Conservation (phyloP, 129 eudicot species). For the Silybum marianum region DNA sequence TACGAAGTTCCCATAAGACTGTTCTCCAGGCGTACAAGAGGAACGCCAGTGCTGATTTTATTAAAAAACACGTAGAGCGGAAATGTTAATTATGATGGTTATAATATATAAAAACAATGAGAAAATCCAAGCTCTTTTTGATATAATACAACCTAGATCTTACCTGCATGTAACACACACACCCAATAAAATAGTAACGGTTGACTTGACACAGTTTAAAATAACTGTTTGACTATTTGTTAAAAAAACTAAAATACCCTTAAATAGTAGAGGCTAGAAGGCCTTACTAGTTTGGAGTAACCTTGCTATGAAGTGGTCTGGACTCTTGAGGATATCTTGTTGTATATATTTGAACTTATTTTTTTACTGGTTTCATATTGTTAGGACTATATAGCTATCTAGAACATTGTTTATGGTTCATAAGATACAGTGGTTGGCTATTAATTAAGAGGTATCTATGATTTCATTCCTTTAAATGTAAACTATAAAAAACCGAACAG, state of each 20-base stretch:
- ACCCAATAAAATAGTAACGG: neutral
- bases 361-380: too few relatives aligned
- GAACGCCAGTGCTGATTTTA: slow-evolving; percentile 51
- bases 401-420: too few relatives aligned
- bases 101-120: neutral
- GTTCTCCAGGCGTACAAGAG: slow-evolving; percentile 67
- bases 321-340: too few relatives aligned
- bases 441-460: too few relatives aligned
- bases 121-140: neutral
- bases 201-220: neutral
- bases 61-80: neutral
- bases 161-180: neutral
- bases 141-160: neutral
- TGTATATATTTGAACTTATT: too few relatives aligned
- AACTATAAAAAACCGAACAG: too few relatives aligned
- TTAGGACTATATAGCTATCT: too few relatives aligned
- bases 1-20: slow-evolving; percentile 75
- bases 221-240: neutral
- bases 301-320: too few relatives aligned
- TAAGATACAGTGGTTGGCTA: too few relatives aligned
- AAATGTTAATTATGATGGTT: slow-evolving; percentile 15
- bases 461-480: too few relatives aligned
- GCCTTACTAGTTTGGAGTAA: too few relatives aligned
- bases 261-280: neutral
- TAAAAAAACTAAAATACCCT: neutral